Conservation (phyloP, 2,329 filamentous ascomycete genomes). For the Fusarium fujikuroi region DNA sequence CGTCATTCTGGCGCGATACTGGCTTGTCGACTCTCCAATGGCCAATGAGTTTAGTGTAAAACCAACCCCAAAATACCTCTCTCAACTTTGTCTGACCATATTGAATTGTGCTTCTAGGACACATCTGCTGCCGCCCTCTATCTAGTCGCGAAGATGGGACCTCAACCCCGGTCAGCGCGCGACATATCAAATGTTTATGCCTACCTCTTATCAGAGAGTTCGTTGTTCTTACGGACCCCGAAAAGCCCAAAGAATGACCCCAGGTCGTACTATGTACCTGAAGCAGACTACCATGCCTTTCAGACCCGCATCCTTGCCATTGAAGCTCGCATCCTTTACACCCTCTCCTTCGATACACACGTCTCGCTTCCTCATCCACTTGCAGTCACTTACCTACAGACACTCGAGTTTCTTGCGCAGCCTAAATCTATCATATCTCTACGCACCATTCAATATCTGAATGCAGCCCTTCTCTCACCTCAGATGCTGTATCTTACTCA, state of each 20-base stretch:
- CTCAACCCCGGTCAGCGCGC: conserved; percentile 78
- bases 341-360: conserved; percentile 84
- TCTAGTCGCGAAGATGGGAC: conserved; percentile 83
- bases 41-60: conserved; percentile 67
- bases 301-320: conserved; percentile 74
- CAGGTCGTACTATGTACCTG: conserved; percentile 74
- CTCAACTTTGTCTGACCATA: background rate
- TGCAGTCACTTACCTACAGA: conserved; percentile 91
- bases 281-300: conserved; percentile 74
- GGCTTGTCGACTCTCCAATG: conserved; percentile 69
- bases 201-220: conserved; percentile 76
- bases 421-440: conserved; percentile 66
- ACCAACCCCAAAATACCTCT: background rate
- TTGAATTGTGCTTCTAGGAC: conserved; percentile 62
- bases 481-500: conserved; percentile 93
- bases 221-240: conserved; percentile 62
- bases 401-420: conserved; percentile 74
- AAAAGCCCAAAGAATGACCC: conserved; percentile 54
- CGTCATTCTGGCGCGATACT: conserved; percentile 83
- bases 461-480: conserved; percentile 84
- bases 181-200: conserved; percentile 87
- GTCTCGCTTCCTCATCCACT: conserved; percentile 87
- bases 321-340: conserved; percentile 80
- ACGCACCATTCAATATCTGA: conserved; percentile 81
- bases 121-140: conserved; percentile 85